Base-by-base conservation (phyloP, 2,329 filamentous ascomycete genomes). In the Meredithiella fracta region DNA sequence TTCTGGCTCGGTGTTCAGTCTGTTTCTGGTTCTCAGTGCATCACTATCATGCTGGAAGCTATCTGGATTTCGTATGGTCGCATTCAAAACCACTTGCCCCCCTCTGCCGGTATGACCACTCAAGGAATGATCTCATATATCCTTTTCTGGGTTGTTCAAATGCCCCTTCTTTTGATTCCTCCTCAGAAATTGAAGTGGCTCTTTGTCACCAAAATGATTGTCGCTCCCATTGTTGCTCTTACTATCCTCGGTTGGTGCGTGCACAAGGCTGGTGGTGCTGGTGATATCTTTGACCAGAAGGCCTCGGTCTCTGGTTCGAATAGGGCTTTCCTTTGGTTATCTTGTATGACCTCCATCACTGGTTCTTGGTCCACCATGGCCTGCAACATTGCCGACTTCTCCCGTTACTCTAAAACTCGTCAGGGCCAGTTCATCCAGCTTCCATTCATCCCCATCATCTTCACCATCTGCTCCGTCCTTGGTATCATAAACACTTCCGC, bases 1-100 rank as follows among this genome's bases (percentile, higher is more conserved):
- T 71, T 72, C 67, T 75, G 72, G 73, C 59, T 67, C 20, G 68
- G 68, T 51, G 66, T 75, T 1, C 73, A 76, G 64, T 70, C 72
- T 14, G 65, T 69, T 64, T 56, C 56, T 3, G 51, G 54, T 0
- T 55, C 53, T 1, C 58, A 59, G 31, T 60, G 61, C 54, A 59
- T 73, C 47, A 66, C 68, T 47, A 58, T 58, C 42, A 58, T 58
- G 56, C 29, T 58, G 4, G 29, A 44, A 7, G 70, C 71, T 1
- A 69, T 71, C 56, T 72, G 69, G 69, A 68, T 69, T 1, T 67
- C 64, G 14, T 70, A 67, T 55, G 60, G 61, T 23, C 63, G 63
- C 59, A 63, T 71, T n/a, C 65, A 67, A 3, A 71, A 72, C 55
- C 64, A 65, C 37, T 64, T 73, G n/a, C 65, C 68, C 1, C 62